These are phyloP conservation scores for Pochonia chlamydosporia DNA, from an alignment of 2,329 filamentous ascomycete genomes.

Conservation along the genomic window DNA sequence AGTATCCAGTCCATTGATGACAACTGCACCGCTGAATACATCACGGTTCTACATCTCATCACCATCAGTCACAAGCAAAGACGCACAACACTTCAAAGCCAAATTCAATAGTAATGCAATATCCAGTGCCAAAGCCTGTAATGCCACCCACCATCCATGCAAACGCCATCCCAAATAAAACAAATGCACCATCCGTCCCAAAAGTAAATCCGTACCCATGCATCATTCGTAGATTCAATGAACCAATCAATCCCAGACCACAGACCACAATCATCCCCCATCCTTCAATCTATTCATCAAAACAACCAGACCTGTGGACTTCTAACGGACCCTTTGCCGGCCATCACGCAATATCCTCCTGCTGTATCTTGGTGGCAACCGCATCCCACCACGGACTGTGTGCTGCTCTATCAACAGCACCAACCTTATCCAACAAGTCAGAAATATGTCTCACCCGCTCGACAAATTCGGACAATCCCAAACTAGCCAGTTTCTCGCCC, in stretches of 20 bases:
- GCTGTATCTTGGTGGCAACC: conserved; percentile 51
- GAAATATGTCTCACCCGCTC: conserved; percentile 63
- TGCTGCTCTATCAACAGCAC: conserved; percentile 60
- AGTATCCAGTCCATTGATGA: too few relatives aligned
- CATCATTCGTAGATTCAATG: background rate
- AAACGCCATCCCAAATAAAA: too few relatives aligned
- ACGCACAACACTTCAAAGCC: too few relatives aligned
- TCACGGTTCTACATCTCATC: too few relatives aligned
- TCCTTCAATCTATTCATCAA: background rate
- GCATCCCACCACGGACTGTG: conserved; percentile 68
- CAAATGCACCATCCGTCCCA: too few relatives aligned
- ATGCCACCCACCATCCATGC: too few relatives aligned
- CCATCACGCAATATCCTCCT: conserved; percentile 23
- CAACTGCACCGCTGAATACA: too few relatives aligned
- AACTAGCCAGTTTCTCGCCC: conserved; percentile 61
- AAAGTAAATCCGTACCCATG: too few relatives aligned
- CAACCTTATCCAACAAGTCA: conserved; percentile 59
- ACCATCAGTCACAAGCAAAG: too few relatives aligned
- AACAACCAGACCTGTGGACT: background rate
- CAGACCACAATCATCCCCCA: background rate
- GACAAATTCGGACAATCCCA: conserved; percentile 70
- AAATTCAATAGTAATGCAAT: too few relatives aligned
- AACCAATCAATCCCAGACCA: background rate
- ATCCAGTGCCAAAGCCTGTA: too few relatives aligned
- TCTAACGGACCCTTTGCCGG: background rate